Base-by-base conservation (phyloP, 2,329 filamentous ascomycete genomes). In the Colletotrichum noveboracense region DNA sequence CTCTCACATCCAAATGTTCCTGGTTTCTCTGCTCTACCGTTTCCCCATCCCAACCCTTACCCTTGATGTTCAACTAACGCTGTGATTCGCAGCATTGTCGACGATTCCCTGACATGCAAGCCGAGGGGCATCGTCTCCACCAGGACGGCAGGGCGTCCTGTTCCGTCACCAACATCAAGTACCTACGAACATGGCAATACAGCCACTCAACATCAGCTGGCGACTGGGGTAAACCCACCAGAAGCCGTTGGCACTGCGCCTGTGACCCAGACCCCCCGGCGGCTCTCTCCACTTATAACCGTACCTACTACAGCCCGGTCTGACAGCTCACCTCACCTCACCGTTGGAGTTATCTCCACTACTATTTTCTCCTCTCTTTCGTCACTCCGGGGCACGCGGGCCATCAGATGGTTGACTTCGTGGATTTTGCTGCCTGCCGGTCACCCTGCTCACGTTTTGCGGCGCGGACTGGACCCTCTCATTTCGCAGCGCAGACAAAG, bases 251-350 rank as follows among this genome's bases (percentile, higher is more conserved):
- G 56, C 32, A 73, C 64, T 69, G 34, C 43, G 14, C 61, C 64
- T 52, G 43, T 52, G 43, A 52, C n/a, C 43, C 43, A 52, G 70
- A 64, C 38, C 43, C 43, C 70, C 58, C 26, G 58, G 74, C 65
- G 28, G 56, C 52, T n/a, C 58, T 76, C 70, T 65, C 74, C 74
- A 76, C 74, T 76, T 74, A 76, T 76, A 76, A 76, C 74, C 74
- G 71, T 70, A 70, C 71, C 34, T 70, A 70, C 67, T 26, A 34
- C 38, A 65, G 67, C 66, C 66, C 66, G 56, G 70, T 76, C 70
- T 76, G 74, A 76, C 70, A 74, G 74, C 70, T 76, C 34, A 74
- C 48, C 34, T 76, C 74, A 38, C 58, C 70, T 64, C 64, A 65
- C 61, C 55, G 56, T 75, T 75, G 69, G 73, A 64, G 24, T 56